Evolutionary conservation across 106 monocot genomes (phyloP).

Genomic region (Gastrodia elata): DNA sequence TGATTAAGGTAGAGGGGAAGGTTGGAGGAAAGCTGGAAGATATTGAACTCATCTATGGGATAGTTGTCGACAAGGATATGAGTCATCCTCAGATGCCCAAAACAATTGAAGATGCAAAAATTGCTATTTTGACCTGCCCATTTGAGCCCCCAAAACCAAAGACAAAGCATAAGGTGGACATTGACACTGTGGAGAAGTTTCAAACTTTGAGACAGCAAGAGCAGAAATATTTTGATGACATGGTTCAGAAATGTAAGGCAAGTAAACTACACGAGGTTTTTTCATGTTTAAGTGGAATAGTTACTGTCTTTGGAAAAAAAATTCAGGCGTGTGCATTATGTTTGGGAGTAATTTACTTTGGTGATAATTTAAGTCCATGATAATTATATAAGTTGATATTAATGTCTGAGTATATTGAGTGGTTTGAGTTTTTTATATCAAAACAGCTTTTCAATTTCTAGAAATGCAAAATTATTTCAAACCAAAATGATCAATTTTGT

Average conservation of each 20-base stretch:
- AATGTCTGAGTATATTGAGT: too few relatives aligned
- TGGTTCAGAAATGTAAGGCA: constrained; percentile 98
- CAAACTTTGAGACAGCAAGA: constrained; percentile 81
- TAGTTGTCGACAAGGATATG: constrained; percentile 96
- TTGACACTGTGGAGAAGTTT: constrained; percentile 97
- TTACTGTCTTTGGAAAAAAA: not conserved
- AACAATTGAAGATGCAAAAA: constrained; percentile 84
- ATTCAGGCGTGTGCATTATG: not conserved
- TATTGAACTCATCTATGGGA: constrained; percentile 79
- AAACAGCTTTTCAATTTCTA: too few relatives aligned
- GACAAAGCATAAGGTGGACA: constrained; percentile 99
- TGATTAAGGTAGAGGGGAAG: constrained; percentile 96
- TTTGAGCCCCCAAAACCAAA: constrained; percentile 99
- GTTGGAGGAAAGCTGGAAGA: constrained; percentile 97
- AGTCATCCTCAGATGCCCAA: constrained; percentile 99
- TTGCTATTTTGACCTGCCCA: constrained; percentile 95
- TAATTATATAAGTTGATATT: too few relatives aligned
- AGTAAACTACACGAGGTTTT: not conserved
- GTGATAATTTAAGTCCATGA: not conserved
- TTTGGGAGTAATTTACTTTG: not conserved
- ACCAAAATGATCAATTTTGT: too few relatives aligned
- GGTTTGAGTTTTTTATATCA: too few relatives aligned
- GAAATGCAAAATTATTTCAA: too few relatives aligned
- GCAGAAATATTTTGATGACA: constrained; percentile 88
- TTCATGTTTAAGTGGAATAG: not conserved